Evolutionary conservation across 2,329 filamentous ascomycete genomes (phyloP).

Genomic region (Westerdykella ornata): DNA sequence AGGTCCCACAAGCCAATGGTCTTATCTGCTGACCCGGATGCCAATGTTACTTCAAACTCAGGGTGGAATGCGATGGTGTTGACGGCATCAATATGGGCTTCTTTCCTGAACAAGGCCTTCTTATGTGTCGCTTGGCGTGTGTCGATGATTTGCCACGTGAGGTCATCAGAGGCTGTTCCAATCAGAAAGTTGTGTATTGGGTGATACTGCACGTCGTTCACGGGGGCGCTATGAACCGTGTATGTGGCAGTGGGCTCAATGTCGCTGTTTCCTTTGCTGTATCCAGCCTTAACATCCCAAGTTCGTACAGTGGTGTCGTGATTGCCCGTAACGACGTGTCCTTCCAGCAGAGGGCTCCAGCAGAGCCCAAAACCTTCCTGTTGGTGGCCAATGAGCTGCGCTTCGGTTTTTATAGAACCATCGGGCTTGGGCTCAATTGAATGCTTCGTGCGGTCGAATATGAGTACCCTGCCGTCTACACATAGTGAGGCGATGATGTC

Average conservation of each 20-base stretch:
- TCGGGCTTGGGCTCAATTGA: constrained; percentile 59
- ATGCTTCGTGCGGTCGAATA: constrained; percentile 96
- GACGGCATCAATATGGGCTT: constrained; percentile 84
- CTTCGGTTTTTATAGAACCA: constrained; percentile 69
- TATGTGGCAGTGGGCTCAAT: constrained; percentile 69
- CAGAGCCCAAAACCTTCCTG: constrained; percentile 86
- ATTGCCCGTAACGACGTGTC: constrained; percentile 80
- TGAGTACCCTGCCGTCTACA: constrained; percentile 76
- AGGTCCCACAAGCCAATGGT: constrained; percentile 94
- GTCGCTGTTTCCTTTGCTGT: constrained; percentile 61
- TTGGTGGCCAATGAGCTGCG: constrained; percentile 77
- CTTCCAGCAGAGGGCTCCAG: constrained; percentile 81
- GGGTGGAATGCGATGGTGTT: constrained; percentile 96
- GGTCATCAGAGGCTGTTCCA: constrained; percentile 89
- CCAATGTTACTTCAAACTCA: constrained; percentile 78
- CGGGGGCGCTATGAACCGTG: constrained; percentile 80
- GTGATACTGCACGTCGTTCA: constrained; percentile 96
- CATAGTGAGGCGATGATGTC: constrained; percentile 94
- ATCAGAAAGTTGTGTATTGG: constrained; percentile 73
- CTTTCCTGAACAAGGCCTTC: constrained; percentile 61
- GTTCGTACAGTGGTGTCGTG: constrained; percentile 87
- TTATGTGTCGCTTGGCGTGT: constrained; percentile 62
- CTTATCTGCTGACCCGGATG: constrained; percentile 91
- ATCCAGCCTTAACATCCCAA: constrained; percentile 75
- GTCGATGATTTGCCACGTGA: constrained; percentile 88